Conservation (phyloP, 306 rosid genomes). For the Comarum palustre region DNA sequence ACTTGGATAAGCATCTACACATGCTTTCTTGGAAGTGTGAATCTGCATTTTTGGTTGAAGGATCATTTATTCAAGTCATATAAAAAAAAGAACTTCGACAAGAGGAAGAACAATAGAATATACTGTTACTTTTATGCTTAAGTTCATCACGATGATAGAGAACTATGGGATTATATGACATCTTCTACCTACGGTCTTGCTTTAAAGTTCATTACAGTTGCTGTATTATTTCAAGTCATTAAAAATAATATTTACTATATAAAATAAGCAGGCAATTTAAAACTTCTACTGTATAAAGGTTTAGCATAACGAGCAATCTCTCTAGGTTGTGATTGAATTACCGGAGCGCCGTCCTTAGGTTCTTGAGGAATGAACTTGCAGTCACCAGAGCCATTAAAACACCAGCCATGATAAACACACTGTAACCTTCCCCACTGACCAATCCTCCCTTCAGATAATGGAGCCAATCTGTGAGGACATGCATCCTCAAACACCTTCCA, state of each 20-base stretch:
- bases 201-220: not conserved
- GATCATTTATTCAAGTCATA: not conserved
- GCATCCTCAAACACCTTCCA: slow-evolving; percentile 86
- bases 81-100: too few species aligned
- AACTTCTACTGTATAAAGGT: not conserved
- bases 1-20: slow-evolving; percentile 65
- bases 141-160: not conserved
- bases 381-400: slow-evolving; percentile 77
- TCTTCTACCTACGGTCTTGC: slow-evolving; percentile 5
- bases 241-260: not conserved
- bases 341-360: slow-evolving; percentile 75
- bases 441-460: slow-evolving; percentile 86
- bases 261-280: not conserved
- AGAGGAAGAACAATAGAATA: too few species aligned
- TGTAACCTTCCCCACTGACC: slow-evolving; percentile 90
- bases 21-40: slow-evolving; percentile 62
- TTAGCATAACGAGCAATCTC: not conserved
- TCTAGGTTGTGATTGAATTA: slow-evolving; percentile 21
- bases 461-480: slow-evolving; percentile 91
- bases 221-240: not conserved
- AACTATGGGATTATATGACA: not conserved
- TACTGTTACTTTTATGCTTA: too few species aligned
- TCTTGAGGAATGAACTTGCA: slow-evolving; percentile 63
- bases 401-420: slow-evolving; percentile 96
- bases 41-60: slow-evolving; percentile 40